phyloP scores from a whole-genome alignment of 257 asterid genomes.

The Thymus mandschuricus region DNA sequence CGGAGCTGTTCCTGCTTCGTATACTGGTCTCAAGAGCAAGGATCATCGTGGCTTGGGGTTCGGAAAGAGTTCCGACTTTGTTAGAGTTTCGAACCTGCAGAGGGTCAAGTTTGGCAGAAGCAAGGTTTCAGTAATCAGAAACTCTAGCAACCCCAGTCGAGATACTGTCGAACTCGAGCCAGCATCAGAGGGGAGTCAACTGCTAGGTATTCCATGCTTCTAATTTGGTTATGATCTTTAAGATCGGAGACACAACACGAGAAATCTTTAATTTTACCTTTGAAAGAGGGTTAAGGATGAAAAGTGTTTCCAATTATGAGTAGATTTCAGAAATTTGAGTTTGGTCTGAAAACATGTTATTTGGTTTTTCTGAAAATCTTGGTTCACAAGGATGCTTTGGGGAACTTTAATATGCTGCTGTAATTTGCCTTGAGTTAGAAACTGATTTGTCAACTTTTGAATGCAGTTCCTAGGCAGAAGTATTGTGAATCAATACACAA shows the following conservation, averaged over 20 bases:
- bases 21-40: constrained; percentile 66
- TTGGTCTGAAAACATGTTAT: constrained; percentile 12
- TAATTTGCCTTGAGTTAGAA: constrained; percentile 8
- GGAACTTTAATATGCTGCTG: background rate
- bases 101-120: constrained; percentile 69
- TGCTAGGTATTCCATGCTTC: constrained; percentile 61
- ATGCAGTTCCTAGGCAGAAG: constrained; percentile 90
- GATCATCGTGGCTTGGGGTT: constrained; percentile 67
- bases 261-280: background rate
- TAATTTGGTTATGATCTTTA: constrained; percentile 36
- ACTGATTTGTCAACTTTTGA: constrained; percentile 32
- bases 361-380: constrained; percentile 16
- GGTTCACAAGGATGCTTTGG: constrained; percentile 10
- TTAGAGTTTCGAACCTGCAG: constrained; percentile 64
- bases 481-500: constrained; percentile 91
- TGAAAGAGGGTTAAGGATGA: constrained; percentile 1
- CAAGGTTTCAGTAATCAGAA: constrained; percentile 67
- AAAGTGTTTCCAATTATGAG: background rate
- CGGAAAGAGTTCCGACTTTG: constrained; percentile 62
- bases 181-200: constrained; percentile 92
- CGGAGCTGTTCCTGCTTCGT: constrained; percentile 84
- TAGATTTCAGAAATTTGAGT: background rate
- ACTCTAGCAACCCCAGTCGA: constrained; percentile 65
- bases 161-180: constrained; percentile 90
- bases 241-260: constrained; percentile 38